These are phyloP conservation scores for Fusarium sulawesiense DNA, from an alignment of 2,329 filamentous ascomycete genomes.

Conservation along the genomic window DNA sequence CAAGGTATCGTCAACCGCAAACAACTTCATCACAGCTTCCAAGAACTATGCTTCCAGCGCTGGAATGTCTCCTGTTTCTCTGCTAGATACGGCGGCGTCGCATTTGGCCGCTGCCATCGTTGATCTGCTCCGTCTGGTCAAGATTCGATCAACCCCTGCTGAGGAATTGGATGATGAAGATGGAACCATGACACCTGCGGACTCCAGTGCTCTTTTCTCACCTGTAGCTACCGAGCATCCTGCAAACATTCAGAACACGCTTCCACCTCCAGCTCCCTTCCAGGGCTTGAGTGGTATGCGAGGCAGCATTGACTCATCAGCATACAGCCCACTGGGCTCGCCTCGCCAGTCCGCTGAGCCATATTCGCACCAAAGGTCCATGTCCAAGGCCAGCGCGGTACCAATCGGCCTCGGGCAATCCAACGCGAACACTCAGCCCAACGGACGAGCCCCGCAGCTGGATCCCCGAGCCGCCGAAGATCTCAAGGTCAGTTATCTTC, in stretches of 20 bases:
- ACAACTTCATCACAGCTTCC: conserved; percentile 93
- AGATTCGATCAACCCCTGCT: conserved; percentile 80
- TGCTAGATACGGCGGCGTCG: conserved; percentile 92
- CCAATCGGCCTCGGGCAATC: conserved; percentile 54
- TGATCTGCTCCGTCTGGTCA: conserved; percentile 84
- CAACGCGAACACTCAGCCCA: conserved; percentile 51
- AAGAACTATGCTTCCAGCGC: conserved; percentile 88
- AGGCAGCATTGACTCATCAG: conserved; percentile 75
- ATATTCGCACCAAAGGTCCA: conserved; percentile 51
- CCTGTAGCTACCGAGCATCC: conserved; percentile 59
- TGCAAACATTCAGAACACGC: conserved; percentile 51
- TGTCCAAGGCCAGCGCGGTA: conserved; percentile 47
- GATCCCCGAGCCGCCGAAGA: conserved; percentile 60
- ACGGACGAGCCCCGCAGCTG: conserved; percentile 55
- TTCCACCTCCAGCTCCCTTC: conserved; percentile 66
- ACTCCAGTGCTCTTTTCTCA: conserved; percentile 76
- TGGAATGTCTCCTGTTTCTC: conserved; percentile 90
- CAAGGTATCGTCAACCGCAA: conserved; percentile 90
- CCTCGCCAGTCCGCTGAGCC: conserved; percentile 68
- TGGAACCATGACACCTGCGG: conserved; percentile 71
- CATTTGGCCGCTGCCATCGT: conserved; percentile 88
- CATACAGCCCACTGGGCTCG: conserved; percentile 79
- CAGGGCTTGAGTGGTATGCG: conserved; percentile 67
- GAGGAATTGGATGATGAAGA: conserved; percentile 84
- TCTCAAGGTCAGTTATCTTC: conserved; percentile 55